These are phyloP conservation scores for Fusarium sp. DNA, from an alignment of 2,329 filamentous ascomycete genomes.

Conservation along the genomic window DNA sequence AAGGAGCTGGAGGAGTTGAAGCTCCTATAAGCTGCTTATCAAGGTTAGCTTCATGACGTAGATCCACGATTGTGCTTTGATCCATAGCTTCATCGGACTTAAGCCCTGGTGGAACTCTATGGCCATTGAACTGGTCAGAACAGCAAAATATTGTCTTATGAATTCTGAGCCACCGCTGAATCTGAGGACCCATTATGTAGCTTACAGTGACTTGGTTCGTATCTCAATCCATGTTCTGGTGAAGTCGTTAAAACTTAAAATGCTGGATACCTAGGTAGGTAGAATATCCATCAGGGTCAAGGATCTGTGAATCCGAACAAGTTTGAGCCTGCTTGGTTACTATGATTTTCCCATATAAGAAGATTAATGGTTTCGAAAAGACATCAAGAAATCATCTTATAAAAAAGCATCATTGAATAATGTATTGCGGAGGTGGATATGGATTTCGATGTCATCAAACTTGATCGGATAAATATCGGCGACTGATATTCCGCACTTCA, in stretches of 20 bases:
- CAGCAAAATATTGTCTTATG: not conserved
- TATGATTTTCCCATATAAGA: not conserved
- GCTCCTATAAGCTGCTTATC: not conserved
- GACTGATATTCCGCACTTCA: constrained; percentile 6
- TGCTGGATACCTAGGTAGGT: not conserved
- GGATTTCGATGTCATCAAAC: not conserved
- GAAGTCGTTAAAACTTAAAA: not conserved
- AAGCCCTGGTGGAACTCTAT: not conserved
- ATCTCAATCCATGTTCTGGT: not conserved
- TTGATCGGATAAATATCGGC: constrained; percentile 42
- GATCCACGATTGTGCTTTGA: not conserved
- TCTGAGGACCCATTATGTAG: not conserved
- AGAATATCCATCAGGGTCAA: not conserved
- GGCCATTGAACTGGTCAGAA: not conserved
- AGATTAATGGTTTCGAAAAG: not conserved
- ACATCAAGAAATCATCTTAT: no score
- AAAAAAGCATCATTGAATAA: not conserved
- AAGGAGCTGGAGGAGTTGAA: not conserved
- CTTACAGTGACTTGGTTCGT: not conserved
- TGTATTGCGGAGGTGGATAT: not conserved
- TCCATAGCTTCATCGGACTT: not conserved
- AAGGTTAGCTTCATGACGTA: constrained; percentile 31
- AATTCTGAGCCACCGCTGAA: not conserved
- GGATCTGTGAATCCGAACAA: not conserved
- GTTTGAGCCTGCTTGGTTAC: not conserved